phyloP scores from a whole-genome alignment of 352 stramenopile species.

The Peronosclerospora sorghi region DNA sequence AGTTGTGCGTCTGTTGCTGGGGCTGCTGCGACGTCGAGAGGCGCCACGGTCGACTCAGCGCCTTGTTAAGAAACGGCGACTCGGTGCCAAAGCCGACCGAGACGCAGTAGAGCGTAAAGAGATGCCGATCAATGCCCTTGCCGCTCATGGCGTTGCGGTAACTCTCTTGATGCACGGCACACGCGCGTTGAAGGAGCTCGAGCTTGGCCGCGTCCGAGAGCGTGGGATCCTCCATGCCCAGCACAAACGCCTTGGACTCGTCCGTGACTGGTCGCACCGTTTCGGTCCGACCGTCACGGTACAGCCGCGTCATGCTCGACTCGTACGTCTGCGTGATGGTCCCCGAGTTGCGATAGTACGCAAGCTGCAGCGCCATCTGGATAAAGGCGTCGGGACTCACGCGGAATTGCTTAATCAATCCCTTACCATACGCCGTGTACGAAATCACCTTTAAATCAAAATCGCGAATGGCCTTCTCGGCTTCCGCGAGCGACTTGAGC shows the following conservation, averaged over 20 bases:
- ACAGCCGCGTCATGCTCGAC: conserved; percentile 92
- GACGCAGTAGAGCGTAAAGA: conserved; percentile 92
- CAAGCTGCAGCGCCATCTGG: conserved; percentile 94
- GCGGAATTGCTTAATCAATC: conserved; percentile 84
- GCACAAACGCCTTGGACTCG: conserved; percentile 85
- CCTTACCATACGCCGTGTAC: conserved; percentile 85
- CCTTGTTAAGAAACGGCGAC: conserved; percentile 83
- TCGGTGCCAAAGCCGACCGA: conserved; percentile 81
- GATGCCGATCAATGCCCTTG: conserved; percentile 90
- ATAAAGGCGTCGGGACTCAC: conserved; percentile 93
- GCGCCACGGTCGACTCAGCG: conserved; percentile 74
- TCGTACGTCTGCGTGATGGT: conserved; percentile 95
- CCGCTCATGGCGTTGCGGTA: conserved; percentile 86
- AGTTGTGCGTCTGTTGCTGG: conserved; percentile 82
- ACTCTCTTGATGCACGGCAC: conserved; percentile 85
- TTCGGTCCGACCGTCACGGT: conserved; percentile 92
- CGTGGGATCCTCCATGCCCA: conserved; percentile 71
- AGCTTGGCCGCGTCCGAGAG: conserved; percentile 67
- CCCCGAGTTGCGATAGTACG: conserved; percentile 87
- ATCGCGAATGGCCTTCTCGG: conserved; percentile 57
- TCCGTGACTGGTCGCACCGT: conserved; percentile 86
- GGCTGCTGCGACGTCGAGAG: conserved; percentile 86
- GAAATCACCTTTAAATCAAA: conserved; percentile 86
- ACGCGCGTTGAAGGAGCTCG: conserved; percentile 80
- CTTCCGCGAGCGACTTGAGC: conserved; percentile 39